phyloP scores from a whole-genome alignment of 2,329 filamentous ascomycete species.

The Nemania sp. region DNA sequence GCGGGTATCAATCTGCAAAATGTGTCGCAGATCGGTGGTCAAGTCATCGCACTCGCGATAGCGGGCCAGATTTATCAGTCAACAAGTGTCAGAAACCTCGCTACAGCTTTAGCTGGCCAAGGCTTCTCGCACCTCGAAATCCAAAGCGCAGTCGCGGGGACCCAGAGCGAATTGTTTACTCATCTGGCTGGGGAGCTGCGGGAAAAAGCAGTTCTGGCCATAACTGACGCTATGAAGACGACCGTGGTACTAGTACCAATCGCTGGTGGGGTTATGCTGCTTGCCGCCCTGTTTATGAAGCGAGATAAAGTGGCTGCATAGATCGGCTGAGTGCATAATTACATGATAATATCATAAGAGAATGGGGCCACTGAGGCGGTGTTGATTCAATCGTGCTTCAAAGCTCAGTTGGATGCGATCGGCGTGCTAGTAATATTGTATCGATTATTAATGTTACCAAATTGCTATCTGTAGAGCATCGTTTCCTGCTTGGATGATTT shows the following conservation, averaged over 20 bases:
- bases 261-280: slow-evolving; percentile 28
- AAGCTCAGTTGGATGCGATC: no score
- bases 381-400: no score
- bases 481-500: no score
- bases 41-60: slow-evolving; percentile 19
- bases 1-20: slow-evolving; percentile 21
- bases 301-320: not conserved
- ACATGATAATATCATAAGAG: no score
- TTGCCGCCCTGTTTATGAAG: slow-evolving; percentile 15
- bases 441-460: no score
- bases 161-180: slow-evolving; percentile 39
- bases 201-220: slow-evolving; percentile 36
- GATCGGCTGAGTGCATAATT: no score
- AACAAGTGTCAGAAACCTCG: slow-evolving; percentile 29
- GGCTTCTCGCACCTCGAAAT: slow-evolving; percentile 38
- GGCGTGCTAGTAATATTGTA: no score
- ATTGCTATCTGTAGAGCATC: no score
- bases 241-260: slow-evolving; percentile 19
- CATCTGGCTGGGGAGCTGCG: slow-evolving; percentile 32
- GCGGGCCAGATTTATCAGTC: slow-evolving; percentile 28
- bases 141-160: slow-evolving; percentile 37
- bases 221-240: slow-evolving; percentile 31
- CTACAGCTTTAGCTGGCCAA: slow-evolving; percentile 31
- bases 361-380: no score
- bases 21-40: slow-evolving; percentile 21